These are phyloP conservation scores for Lactarius trivialis DNA, from an alignment of 768 basidiomycete genomes.

Conservation along the genomic window DNA sequence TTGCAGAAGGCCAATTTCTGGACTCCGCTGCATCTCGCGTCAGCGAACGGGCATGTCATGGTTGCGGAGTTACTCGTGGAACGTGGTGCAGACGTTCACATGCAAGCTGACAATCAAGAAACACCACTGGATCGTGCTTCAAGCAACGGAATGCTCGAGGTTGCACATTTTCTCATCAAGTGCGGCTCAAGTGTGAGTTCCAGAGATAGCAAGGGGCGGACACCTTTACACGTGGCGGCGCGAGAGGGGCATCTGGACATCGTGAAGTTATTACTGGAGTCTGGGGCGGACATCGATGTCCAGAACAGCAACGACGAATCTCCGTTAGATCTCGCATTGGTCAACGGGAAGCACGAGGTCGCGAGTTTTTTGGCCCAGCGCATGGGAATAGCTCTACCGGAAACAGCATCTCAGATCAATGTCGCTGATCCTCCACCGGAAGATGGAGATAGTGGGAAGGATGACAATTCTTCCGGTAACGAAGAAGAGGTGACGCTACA, in stretches of 20 bases:
- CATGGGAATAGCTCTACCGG: background rate
- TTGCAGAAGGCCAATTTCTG: background rate
- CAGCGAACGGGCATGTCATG: background rate
- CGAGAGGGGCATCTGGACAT: background rate
- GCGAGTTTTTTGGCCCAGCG: background rate
- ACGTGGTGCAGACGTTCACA: background rate
- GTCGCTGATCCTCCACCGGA: background rate
- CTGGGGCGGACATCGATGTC: background rate
- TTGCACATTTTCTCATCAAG: background rate
- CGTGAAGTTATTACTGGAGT: background rate
- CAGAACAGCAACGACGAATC: background rate
- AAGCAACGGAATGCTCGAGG: background rate
- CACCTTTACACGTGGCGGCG: background rate
- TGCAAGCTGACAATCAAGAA: background rate
- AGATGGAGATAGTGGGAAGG: background rate
- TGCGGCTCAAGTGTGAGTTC: background rate
- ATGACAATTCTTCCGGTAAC: background rate
- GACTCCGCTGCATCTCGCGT: background rate
- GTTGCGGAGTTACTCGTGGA: background rate
- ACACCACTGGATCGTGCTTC: background rate
- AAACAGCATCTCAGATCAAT: background rate
- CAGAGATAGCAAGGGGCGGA: background rate
- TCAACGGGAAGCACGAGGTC: background rate
- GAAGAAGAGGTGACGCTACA: background rate
- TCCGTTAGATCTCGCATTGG: background rate